Evolutionary conservation across 768 basidiomycete species (phyloP), one percentile per base, ranked within the genome.

Genomic region (Serendipita indica): DNA sequence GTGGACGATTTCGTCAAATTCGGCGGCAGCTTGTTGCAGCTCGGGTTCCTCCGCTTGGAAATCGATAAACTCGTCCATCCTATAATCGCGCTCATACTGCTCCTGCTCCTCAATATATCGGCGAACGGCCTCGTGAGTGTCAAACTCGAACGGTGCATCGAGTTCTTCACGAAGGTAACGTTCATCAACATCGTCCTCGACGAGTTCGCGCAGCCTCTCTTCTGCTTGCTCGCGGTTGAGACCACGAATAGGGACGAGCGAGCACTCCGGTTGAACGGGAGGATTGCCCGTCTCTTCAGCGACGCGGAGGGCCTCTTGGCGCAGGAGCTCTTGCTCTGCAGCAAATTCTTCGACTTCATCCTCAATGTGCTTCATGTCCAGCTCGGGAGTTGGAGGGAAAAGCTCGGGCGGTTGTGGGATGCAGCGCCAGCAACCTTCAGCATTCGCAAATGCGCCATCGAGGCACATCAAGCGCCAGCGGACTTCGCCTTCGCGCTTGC

Each of bases 61-160:
- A 54, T 54, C 49, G 10, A 54, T 33, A 46, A 16, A 46, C 25
- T 46, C 45, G 45, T 46, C 45, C 25, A 16, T 27, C 12, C 45
- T 10, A 12, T 22, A 12, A 27, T 46, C 45, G 27, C 45, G 45
- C 25, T 46, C 45, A 20, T 46, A 27, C 25, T 27, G 45, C 13
- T 46, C 45, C 25, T 46, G 45, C 25, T 46, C 45, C 13, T 14
- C 25, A 16, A 46, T 12, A 46, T n/a, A 46, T 27, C 22, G 14
- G 13, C 22, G 12, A 13, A 46, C 45, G 22, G 45, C 45, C 12
- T 46, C 45, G 45, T 22, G 45, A 12, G 13, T 22, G 22, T 46
- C 45, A 46, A 46, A 46, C 45, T 46, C 45, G 45, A 46, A 46
- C 13, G 45, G 45, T 46, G 45, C 45, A 27, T 46, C 45, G 13